These are phyloP conservation scores for Prunella vulgaris DNA, from an alignment of 257 asterid species.

Conservation along the genomic window DNA sequence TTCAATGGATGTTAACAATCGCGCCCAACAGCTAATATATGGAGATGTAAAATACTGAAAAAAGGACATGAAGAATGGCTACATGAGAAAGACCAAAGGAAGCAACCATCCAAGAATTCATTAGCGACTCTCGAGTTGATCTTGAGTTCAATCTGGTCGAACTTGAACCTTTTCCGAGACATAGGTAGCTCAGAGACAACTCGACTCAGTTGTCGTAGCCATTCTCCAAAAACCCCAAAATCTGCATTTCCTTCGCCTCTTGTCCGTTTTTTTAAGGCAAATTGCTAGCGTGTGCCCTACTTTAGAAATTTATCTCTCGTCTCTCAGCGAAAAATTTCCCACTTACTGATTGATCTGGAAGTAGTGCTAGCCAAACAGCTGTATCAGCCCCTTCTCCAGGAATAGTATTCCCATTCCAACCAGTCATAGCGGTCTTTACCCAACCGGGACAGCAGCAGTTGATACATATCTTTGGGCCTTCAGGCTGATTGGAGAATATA, in stretches of 20 bases:
- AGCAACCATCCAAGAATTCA: neutral
- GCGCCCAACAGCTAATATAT: too few relatives aligned
- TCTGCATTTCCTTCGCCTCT: neutral
- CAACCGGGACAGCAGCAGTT: conserved; percentile 93
- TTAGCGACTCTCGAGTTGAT: neutral
- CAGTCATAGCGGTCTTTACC: conserved; percentile 97
- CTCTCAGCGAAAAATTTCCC: conserved; percentile 89
- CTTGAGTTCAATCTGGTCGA: too few relatives aligned
- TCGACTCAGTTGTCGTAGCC: too few relatives aligned
- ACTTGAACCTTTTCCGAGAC: too few relatives aligned
- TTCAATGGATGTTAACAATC: too few relatives aligned
- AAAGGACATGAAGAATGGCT: neutral
- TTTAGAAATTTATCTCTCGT: conserved; percentile 72
- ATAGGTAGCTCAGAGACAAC: too few relatives aligned
- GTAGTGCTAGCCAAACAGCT: conserved; percentile 71
- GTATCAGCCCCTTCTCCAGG: conserved; percentile 45
- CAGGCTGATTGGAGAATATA: conserved; percentile 39
- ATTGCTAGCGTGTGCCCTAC: neutral
- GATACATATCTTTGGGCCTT: conserved; percentile 59
- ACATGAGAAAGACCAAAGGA: neutral
- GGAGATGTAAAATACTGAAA: neutral
- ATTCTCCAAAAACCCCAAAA: too few relatives aligned
- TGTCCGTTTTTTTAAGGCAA: neutral
- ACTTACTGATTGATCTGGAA: conserved; percentile 44
- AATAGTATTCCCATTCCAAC: conserved; percentile 74